Base-by-base conservation (phyloP, 1,284 basidiomycete species). In the Inonotus obliquus region DNA sequence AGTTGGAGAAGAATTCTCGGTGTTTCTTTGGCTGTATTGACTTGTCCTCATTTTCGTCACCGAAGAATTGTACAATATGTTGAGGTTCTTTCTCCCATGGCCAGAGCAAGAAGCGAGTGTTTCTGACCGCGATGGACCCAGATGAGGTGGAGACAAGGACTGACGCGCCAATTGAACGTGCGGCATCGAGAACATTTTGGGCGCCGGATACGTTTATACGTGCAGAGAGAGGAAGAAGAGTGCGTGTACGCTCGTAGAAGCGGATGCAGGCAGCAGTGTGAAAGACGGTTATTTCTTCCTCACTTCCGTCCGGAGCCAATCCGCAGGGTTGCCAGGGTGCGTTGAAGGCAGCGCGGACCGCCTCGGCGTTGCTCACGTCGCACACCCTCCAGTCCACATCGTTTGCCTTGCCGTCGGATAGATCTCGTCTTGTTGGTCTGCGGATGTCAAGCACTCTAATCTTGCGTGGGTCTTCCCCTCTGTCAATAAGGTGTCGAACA, bases 181-280 rank as follows among this genome's bases (percentile, higher is more conserved):
- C 77, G 0, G 74, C 73, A 39, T 67, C 70, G 25, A 70, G 70
- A 23, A 80, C 75, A 19, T 73, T 88, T 68, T 81, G 72, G 4
- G 85, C 87, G 4, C 89, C 89, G 1, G 72, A 65, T 5, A 88
- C 77, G 69, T 91, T 91, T 53, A 91, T 84, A 29, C 71, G 74
- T 35, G 77, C 75, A 1, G 88, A 90, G 32, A 76, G 76, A 1
- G 73, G 71, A 2, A 88, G 70, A 11, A 89, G 77, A 2, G 67
- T 68, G 1, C 72, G 66, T 61, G 80, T 76, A 2, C 85, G 81
- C 66, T 91, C 89, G 69, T 83, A 91, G 71, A 88, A 91, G 2
- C 87, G 85, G 64, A 91, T 90, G 65, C 79, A 86, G 17, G 88
- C 86, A 1, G 85, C 89, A 23, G 86, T 86, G 67, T 89, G 86